A percentile compares a stretch with the other conserved stretches of the same genome.
Evolutionary conservation across 2,329 filamentous ascomycete species (phyloP).

Genomic region (Talaromyces sp.): DNA sequence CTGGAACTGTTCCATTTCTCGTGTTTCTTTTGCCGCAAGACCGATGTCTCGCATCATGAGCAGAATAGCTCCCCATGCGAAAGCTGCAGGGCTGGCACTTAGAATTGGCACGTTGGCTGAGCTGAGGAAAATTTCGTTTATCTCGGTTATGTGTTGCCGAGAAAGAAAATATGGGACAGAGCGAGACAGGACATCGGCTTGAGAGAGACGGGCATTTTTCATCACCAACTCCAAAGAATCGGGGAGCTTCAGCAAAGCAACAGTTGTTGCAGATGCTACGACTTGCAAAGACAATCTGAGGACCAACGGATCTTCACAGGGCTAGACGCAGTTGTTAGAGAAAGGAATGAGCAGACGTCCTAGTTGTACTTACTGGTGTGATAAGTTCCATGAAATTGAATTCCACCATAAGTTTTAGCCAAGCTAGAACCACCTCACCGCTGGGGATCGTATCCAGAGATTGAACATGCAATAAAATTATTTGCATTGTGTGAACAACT

Average conservation of each 20-base stretch:
- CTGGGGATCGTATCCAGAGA: constrained; percentile 52
- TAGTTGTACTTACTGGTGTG: constrained; percentile 44
- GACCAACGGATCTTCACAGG: constrained; percentile 33
- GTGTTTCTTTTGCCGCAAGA: constrained; percentile 53
- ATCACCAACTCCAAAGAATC: constrained; percentile 51
- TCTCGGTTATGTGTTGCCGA: constrained; percentile 60
- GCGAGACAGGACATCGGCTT: constrained; percentile 24
- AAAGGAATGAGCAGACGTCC: constrained; percentile 1
- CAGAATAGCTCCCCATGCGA: constrained; percentile 75
- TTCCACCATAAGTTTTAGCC: constrained; percentile 68
- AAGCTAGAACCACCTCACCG: constrained; percentile 56
- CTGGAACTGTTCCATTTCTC: constrained; percentile 38
- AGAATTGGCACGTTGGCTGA: constrained; percentile 48
- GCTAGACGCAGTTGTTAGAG: constrained; percentile 19
- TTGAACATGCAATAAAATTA: constrained; percentile 66
- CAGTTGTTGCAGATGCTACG: constrained; percentile 62
- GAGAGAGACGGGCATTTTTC: constrained; percentile 12
- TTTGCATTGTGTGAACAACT: constrained; percentile 65
- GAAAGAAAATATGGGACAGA: constrained; percentile 62
- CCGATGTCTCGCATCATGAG: constrained; percentile 62
- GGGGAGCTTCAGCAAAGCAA: constrained; percentile 66
- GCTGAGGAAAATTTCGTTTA: constrained; percentile 65
- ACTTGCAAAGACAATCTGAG: constrained; percentile 57
- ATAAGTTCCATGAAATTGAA: constrained; percentile 65
- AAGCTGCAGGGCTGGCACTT: constrained; percentile 65